Evolutionary conservation across 768 basidiomycete genomes (phyloP), one percentile per base, ranked within the genome.

Genomic region (Podaxis carcinomalis): DNA sequence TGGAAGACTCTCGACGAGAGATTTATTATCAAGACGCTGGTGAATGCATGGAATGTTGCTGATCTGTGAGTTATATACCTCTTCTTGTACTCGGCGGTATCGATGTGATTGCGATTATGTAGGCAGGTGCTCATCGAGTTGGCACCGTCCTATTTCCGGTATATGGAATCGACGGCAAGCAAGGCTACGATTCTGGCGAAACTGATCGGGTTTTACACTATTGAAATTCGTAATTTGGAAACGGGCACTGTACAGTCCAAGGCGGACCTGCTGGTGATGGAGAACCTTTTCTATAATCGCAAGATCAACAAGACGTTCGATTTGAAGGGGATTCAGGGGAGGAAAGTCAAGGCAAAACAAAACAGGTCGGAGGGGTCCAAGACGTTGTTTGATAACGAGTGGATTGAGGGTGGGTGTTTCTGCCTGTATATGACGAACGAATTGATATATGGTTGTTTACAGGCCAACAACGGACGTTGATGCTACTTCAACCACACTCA

Each of bases 31-130:
- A 93, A 93, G 81, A 90, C 90, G 19, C 72, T 93, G 62, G 87
- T 94, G 14, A 88, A 88, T 72, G 89, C 90, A 13, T 93, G 91
- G 91, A 91, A 91, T 71, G 90, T 92, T 42, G 87, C 88, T 4
- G 92, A 93, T 75, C 71, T 91, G 90, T 92, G 67, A 75, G 89
- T 25, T 54, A 25, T n/a, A 39, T 28, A 47, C 40, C 52, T 64
- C 51, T 47, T 25, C 16, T 28, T 59, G 40, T 32, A 6, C 46
- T 25, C 42, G 51, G 35, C 51, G n/a, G n/a, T 52, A 21, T 7
- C 28, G 49, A 58, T 52, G 47, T 40, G 47, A 46, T 56, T 7
- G 44, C 19, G 53, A 59, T 13, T 63, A 2, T 44, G 19, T 44
- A 92, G 90, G 39, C 90, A 92, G 78, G 88, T 90, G 2, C 72